Conservation (phyloP, 129 eudicot genomes). For the Kitagawia praeruptora region DNA sequence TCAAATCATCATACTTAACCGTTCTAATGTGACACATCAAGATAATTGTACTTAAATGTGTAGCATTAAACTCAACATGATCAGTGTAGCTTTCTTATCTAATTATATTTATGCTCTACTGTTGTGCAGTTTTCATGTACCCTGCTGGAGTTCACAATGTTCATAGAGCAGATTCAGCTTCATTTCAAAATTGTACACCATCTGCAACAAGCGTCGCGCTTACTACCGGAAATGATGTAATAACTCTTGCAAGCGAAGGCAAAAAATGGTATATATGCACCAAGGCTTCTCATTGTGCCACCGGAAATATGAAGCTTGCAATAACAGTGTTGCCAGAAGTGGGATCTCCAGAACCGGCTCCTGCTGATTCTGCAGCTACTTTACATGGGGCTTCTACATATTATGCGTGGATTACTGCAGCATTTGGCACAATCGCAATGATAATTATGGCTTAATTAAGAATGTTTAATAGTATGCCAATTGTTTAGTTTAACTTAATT, state of each 20-base stretch:
- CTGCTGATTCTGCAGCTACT: constrained; percentile 6
- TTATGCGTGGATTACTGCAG: constrained; percentile 8
- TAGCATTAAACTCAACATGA: no score
- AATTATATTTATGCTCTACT: not conserved
- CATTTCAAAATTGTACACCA: constrained; percentile 13
- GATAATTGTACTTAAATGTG: no score
- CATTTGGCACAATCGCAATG: constrained; percentile 1
- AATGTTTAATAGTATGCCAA: not conserved
- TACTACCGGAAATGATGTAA: constrained; percentile 21
- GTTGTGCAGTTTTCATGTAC: constrained; percentile 26
- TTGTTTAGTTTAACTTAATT: not conserved
- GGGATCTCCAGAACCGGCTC: not conserved
- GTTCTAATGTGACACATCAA: no score
- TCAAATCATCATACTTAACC: not conserved
- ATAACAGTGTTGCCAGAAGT: constrained; percentile 11
- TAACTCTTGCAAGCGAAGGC: constrained; percentile 18
- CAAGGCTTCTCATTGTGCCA: constrained; percentile 15
- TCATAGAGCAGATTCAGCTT: constrained; percentile 10
- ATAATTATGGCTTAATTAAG: not conserved
- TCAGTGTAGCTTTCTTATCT: not conserved
- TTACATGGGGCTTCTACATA: not conserved
- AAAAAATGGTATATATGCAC: constrained; percentile 32
- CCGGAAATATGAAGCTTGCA: constrained; percentile 22
- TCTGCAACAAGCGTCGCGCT: not conserved
- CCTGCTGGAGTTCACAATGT: constrained; percentile 19